These are phyloP conservation scores for Penicillium sp. DNA, from an alignment of 2,329 filamentous ascomycete species.

Conservation along the genomic window DNA sequence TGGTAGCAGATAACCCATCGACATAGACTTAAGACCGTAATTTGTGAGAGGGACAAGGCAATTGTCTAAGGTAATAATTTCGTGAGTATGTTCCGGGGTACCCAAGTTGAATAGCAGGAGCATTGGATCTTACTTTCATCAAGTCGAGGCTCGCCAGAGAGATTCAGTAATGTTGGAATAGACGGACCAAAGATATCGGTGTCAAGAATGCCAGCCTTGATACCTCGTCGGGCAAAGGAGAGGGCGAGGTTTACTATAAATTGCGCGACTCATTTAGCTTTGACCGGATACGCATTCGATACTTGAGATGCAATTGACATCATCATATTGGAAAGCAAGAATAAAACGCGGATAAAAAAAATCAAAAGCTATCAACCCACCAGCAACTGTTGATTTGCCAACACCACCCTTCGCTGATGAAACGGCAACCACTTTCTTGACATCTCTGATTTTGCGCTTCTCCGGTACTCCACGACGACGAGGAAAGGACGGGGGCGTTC, in stretches of 20 bases:
- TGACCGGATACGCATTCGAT: neutral
- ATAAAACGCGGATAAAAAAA: neutral
- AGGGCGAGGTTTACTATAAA: constrained; percentile 71
- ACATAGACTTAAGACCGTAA: constrained; percentile 97
- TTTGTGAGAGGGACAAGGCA: constrained; percentile 82
- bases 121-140: constrained; percentile 62
- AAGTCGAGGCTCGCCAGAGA: constrained; percentile 74
- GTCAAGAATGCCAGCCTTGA: constrained; percentile 83
- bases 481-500: constrained; percentile 64
- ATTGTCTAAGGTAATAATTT: constrained; percentile 30
- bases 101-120: neutral
- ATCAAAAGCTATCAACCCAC: constrained; percentile 44
- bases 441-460: constrained; percentile 75
- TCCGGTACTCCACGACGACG: constrained; percentile 78
- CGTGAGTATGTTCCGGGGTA: neutral
- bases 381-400: constrained; percentile 90
- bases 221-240: constrained; percentile 76
- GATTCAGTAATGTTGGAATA: constrained; percentile 82
- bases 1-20: constrained; percentile 86
- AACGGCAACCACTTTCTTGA: constrained; percentile 91
- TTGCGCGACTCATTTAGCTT: constrained; percentile 2
- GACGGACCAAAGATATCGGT: constrained; percentile 97
- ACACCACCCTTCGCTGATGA: constrained; percentile 98
- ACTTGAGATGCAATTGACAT: neutral
- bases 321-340: neutral